These are phyloP conservation scores for Choiromyces venosus DNA, from an alignment of 495 filamentous ascomycete genomes.

Conservation along the genomic window DNA sequence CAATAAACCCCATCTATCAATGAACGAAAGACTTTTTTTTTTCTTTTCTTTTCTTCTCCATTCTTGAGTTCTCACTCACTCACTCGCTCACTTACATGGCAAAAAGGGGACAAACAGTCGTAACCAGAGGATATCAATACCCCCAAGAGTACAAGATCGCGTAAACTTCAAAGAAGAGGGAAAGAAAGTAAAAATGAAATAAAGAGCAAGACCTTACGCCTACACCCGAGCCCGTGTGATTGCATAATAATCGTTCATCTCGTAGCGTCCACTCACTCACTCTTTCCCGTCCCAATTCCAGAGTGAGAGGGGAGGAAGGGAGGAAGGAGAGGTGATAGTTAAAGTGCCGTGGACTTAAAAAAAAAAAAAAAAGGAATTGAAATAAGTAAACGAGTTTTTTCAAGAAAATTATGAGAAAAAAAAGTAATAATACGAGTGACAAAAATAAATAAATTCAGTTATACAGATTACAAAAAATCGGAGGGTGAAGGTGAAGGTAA, in stretches of 20 bases:
- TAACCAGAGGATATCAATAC: neutral
- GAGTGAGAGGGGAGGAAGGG: neutral
- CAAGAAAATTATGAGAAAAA: neutral
- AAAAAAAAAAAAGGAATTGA: neutral
- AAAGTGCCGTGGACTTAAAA: neutral
- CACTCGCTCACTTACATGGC: no score
- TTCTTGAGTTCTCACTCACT: no score
- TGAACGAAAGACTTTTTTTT: neutral
- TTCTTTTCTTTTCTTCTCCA: no score
- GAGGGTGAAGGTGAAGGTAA: neutral
- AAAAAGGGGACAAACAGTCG: neutral
- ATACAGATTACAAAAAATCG: slow-evolving; percentile 1
- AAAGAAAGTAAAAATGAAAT: neutral
- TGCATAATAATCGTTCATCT: neutral
- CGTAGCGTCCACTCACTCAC: neutral
- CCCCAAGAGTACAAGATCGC: neutral
- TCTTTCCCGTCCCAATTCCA: neutral
- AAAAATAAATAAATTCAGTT: neutral
- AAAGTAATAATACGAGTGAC: neutral
- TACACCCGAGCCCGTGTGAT: neutral
- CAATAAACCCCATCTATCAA: neutral
- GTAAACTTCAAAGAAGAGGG: neutral
- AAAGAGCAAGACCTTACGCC: neutral
- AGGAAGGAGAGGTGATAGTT: neutral
- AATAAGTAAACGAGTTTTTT: no score